phyloP scores from a whole-genome alignment of 2,329 filamentous ascomycete genomes.

The Alternaria ventricosa region DNA sequence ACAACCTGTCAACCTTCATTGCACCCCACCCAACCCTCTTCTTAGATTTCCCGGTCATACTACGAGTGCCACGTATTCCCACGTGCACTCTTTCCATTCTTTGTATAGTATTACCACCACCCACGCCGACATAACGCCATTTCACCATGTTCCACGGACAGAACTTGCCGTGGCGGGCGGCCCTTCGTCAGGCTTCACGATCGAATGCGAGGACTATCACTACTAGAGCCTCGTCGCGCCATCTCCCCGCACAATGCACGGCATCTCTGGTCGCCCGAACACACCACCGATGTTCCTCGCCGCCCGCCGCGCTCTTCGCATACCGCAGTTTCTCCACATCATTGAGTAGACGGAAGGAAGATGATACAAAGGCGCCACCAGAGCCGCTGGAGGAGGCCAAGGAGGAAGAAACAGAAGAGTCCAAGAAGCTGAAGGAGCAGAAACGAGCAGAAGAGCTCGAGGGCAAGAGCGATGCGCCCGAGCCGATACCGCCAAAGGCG shows the following conservation, averaged over 20 bases:
- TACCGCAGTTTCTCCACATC: slow-evolving; percentile 51
- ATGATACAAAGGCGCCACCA: slow-evolving; percentile 57
- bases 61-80: slow-evolving; percentile 9
- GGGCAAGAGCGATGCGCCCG: slow-evolving; percentile 57
- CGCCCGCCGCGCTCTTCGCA: slow-evolving; percentile 41
- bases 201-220: slow-evolving; percentile 45
- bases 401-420: slow-evolving; percentile 50
- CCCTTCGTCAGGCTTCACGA: slow-evolving; percentile 59
- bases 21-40: slow-evolving; percentile 17
- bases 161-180: slow-evolving; percentile 69
- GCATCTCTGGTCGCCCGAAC: slow-evolving; percentile 34
- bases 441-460: slow-evolving; percentile 50
- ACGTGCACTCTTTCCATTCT: slow-evolving; percentile 1
- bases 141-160: slow-evolving; percentile 67
- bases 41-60: neutral
- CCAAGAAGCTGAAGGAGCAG: slow-evolving; percentile 51
- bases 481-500: slow-evolving; percentile 59
- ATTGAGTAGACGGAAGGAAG: slow-evolving; percentile 61
- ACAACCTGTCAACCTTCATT: slow-evolving; percentile 8
- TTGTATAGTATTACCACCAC: slow-evolving; percentile 11
- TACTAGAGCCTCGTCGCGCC: slow-evolving; percentile 30
- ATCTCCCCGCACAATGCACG: slow-evolving; percentile 40
- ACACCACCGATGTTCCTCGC: slow-evolving; percentile 32
- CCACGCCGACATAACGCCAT: slow-evolving; percentile 6
- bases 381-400: slow-evolving; percentile 51